Conservation (phyloP, 1,284 basidiomycete genomes). For the Cutaneotrichosporon dermatis region DNA sequence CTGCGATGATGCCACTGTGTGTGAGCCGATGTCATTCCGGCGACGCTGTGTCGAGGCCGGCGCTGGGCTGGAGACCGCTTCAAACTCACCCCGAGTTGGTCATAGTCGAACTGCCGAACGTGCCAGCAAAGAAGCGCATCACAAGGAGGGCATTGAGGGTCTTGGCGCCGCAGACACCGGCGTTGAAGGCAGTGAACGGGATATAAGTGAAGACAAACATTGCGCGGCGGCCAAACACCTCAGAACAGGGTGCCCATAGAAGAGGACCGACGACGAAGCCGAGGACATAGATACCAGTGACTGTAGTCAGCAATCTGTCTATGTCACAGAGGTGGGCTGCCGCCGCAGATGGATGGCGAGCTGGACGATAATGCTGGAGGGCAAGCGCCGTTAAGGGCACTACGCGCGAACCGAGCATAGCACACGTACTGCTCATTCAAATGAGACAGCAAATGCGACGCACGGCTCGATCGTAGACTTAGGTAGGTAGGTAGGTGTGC, state of each 20-base stretch:
- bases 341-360: too few relatives aligned
- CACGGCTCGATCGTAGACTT: too few relatives aligned
- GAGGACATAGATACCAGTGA: slow-evolving; percentile 19
- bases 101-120: slow-evolving; percentile 47
- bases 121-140: slow-evolving; percentile 50
- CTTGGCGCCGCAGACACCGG: slow-evolving; percentile 45
- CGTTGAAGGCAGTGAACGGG: slow-evolving; percentile 49
- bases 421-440: too few relatives aligned
- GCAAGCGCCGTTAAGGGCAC: too few relatives aligned
- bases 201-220: slow-evolving; percentile 49
- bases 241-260: slow-evolving; percentile 33
- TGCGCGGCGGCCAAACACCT: slow-evolving; percentile 40
- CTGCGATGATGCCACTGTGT: slow-evolving; percentile 44
- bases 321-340: neutral
- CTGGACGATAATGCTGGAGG: too few relatives aligned
- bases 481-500: neutral
- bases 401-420: too few relatives aligned
- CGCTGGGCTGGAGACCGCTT: too few relatives aligned
- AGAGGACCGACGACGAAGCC: slow-evolving; percentile 22
- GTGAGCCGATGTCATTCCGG: too few relatives aligned
- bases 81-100: slow-evolving; percentile 48
- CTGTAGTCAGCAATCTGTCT: neutral
- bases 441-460: too few relatives aligned
- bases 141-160: slow-evolving; percentile 49
- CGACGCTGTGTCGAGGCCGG: too few relatives aligned